Conservation (phyloP, 768 basidiomycete species). For the Podaxis sp. region DNA sequence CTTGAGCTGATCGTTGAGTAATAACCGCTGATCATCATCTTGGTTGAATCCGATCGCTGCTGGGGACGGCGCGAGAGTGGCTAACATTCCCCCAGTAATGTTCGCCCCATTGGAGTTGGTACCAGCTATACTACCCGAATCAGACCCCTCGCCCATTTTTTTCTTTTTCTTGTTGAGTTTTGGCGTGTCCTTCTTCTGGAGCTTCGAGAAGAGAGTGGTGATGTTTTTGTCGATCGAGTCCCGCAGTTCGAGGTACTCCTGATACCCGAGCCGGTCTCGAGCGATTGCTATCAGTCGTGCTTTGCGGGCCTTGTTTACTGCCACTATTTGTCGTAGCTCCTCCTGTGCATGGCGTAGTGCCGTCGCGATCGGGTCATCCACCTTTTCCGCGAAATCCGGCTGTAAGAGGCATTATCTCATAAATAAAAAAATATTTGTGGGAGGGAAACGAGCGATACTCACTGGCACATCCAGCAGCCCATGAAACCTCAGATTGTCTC, state of each 20-base stretch:
- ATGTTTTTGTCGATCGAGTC: slow-evolving; percentile 90
- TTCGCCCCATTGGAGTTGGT: slow-evolving; percentile 29
- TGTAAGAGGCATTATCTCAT: slow-evolving; percentile 25
- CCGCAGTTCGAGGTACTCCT: slow-evolving; percentile 84
- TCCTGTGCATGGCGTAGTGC: slow-evolving; percentile 87
- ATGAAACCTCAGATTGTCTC: slow-evolving; percentile 77
- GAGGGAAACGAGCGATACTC: slow-evolving; percentile 30
- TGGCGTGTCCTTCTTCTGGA: slow-evolving; percentile 79
- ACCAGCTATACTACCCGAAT: slow-evolving; percentile 23
- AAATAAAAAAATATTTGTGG: background rate
- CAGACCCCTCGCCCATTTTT: slow-evolving; percentile 34
- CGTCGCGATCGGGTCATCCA: slow-evolving; percentile 93
- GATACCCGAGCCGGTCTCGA: slow-evolving; percentile 84
- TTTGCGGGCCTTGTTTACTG: slow-evolving; percentile 84
- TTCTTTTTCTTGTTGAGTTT: slow-evolving; percentile 83
- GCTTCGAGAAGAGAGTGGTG: slow-evolving; percentile 66
- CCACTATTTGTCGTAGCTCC: slow-evolving; percentile 73
- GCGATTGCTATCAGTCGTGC: slow-evolving; percentile 71
- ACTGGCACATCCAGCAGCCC: slow-evolving; percentile 71
- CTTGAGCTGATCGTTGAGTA: slow-evolving; percentile 66
- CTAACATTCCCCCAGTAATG: slow-evolving; percentile 26
- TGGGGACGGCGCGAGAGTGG: slow-evolving; percentile 53
- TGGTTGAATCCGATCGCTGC: slow-evolving; percentile 70
- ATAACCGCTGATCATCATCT: slow-evolving; percentile 63
- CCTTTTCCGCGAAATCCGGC: slow-evolving; percentile 75